Evolutionary conservation across 108 stramenopile genomes (phyloP).

Genomic region (Fistulifera solaris): DNA sequence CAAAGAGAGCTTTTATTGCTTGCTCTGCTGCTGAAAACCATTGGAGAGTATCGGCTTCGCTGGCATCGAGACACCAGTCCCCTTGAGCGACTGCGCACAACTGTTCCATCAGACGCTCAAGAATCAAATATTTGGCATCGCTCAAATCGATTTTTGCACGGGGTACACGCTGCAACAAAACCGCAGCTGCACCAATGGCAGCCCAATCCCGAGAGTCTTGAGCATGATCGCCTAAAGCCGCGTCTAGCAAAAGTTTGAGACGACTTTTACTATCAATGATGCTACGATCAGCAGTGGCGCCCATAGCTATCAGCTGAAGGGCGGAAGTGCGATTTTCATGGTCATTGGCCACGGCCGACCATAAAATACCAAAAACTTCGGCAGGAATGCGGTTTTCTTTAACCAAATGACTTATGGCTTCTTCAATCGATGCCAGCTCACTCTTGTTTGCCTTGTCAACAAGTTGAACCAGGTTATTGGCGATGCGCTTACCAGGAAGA

Average conservation of each 20-base stretch:
- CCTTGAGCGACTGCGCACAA: conserved; percentile 70
- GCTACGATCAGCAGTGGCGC: conserved; percentile 69
- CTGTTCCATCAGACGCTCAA: conserved; percentile 69
- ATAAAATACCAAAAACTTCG: conserved; percentile 73
- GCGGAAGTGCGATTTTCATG: conserved; percentile 58
- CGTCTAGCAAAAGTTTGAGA: conserved; percentile 65
- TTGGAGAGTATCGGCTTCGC: conserved; percentile 46
- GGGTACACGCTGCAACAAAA: conserved; percentile 63
- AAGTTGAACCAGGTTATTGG: conserved; percentile 77
- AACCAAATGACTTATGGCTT: conserved; percentile 76
- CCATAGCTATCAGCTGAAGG: conserved; percentile 83
- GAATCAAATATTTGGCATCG: conserved; percentile 64
- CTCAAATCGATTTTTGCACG: conserved; percentile 51
- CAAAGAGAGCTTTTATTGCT: conserved; percentile 72
- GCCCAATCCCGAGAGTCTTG: conserved; percentile 74
- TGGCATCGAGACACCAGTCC: conserved; percentile 75
- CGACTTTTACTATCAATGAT: conserved; percentile 82
- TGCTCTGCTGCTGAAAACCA: conserved; percentile 91
- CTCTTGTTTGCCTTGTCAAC: conserved; percentile 68
- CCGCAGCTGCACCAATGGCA: conserved; percentile 64
- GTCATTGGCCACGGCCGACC: conserved; percentile 61
- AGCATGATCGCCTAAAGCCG: conserved; percentile 70
- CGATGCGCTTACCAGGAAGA: conserved; percentile 71
- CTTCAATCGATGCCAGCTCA: conserved; percentile 90
- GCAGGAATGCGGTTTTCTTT: conserved; percentile 68